Percentiles rank a stretch among this genome's conserved stretches.
These are phyloP conservation scores for Salix brachista DNA, from an alignment of 345 rosid genomes.

Conservation along the genomic window DNA sequence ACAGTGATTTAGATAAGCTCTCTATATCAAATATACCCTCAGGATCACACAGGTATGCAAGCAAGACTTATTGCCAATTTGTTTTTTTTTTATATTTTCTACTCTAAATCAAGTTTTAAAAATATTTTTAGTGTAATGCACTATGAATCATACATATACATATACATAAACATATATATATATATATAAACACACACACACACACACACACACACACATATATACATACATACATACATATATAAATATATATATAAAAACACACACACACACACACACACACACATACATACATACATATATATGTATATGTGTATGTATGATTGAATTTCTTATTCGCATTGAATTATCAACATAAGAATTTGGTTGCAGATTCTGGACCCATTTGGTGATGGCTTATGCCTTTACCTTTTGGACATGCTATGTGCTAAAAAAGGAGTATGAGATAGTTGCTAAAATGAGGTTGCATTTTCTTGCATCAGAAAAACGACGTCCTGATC, in stretches of 20 bases:
- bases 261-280: no score
- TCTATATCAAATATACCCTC: conserved; percentile 84
- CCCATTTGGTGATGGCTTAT: conserved; percentile 85
- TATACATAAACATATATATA: no score
- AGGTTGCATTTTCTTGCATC: conserved; percentile 89
- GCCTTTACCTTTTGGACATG: conserved; percentile 91
- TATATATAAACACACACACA: no score
- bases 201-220: no score
- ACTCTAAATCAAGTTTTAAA: background rate
- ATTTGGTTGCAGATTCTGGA: conserved; percentile 70
- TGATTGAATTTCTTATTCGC: background rate
- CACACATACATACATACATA: no score
- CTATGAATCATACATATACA: no score
- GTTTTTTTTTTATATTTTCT: background rate
- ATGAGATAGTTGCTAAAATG: conserved; percentile 68
- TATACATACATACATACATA: no score
- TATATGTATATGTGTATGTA: no score
- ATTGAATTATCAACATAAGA: background rate
- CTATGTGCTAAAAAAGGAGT: conserved; percentile 66
- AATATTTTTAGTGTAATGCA: background rate
- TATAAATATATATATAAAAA: no score
- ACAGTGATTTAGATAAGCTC: conserved; percentile 72
- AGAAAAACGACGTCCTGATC: conserved; percentile 69
- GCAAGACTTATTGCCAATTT: conserved; percentile 3
- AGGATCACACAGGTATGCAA: conserved; percentile 62